Evolutionary conservation across 805 yeast genomes (phyloP).

Genomic region (Kluyveromyces nonfermentans): DNA sequence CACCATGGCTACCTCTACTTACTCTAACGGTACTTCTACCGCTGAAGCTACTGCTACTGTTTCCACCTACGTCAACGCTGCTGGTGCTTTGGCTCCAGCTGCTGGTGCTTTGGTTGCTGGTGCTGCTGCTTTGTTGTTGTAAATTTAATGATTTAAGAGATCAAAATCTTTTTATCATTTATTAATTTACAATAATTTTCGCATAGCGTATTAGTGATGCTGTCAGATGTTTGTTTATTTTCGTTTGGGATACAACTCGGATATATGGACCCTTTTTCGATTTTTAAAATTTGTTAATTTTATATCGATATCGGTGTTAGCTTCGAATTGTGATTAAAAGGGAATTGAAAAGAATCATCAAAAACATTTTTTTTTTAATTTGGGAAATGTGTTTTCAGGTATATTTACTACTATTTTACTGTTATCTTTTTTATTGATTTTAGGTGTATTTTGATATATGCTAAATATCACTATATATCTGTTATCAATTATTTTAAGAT

Average conservation of each 20-base stretch:
- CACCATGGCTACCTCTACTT: slow-evolving; percentile 13
- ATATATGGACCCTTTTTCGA: not conserved
- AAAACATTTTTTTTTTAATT: no score
- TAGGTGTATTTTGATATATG: not conserved
- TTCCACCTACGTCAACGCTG: slow-evolving; percentile 35
- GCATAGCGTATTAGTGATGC: not conserved
- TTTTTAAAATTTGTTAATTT: not conserved
- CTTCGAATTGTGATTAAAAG: not conserved
- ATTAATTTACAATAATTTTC: slow-evolving; percentile 1
- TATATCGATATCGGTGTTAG: not conserved
- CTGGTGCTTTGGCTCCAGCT: slow-evolving; percentile 38
- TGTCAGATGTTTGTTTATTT: no score
- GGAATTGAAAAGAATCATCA: not conserved
- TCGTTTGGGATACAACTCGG: not conserved
- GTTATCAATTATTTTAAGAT: not conserved
- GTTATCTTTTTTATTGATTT: not conserved
- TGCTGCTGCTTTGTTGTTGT: slow-evolving; percentile 41
- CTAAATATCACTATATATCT: not conserved
- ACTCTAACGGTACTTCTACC: no score
- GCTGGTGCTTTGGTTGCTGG: slow-evolving; percentile 41
- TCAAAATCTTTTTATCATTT: not conserved
- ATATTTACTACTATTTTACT: no score
- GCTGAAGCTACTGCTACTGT: slow-evolving; percentile 14
- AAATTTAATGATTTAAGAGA: slow-evolving; percentile 17
- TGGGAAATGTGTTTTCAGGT: not conserved